Evolutionary conservation across 345 rosid species (phyloP), one percentile per base, ranked within the genome.

Genomic region (Hypericum androsaemum): DNA sequence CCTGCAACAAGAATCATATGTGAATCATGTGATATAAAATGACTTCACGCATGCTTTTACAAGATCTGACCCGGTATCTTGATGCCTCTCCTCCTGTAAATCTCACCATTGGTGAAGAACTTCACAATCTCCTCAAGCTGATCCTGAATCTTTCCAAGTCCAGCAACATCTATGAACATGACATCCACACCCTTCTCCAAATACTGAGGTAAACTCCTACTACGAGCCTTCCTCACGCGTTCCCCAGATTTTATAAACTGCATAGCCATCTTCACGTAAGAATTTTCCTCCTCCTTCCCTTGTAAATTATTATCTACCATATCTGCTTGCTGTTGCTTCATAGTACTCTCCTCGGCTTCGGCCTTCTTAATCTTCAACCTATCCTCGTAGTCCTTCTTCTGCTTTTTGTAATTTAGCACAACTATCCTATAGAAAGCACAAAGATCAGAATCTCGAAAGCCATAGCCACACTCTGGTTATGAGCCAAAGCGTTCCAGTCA

Each of bases 211-310:
- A 78, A 70, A 56, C 84, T 75, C 79, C 43, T 83, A 66, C 73
- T 77, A 35, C 57, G 65, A 11, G 88, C 89, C 54, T 88, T 71
- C 59, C 88, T 73, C 46, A 89, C 88, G 48, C 95, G 80, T 58
- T 94, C 97, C 7, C 97, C 97, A 52, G 97, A 89, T 75, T 79
- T 89, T 95, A 89, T 83, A 78, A 89, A 89, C 76, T 89, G 82
- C 76, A 44, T 77, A 17, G 97, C 94, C 86, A 73, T 83, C 74
- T 86, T 74, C 64, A 86, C 44, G 67, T 83, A 78, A 47, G 87
- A 81, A 72, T 86, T 83, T 55, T 86, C 62, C 68, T 86, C 95
- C 38, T 71, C 82, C 36, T 71, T 65, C 37, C 66, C 89, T 62
- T 69, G 78, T 66, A 74, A 89, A 56, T 12, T 28, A 12, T 10